Conservation (phyloP, 2,329 filamentous ascomycete species). For the Aureobasidium mangrovei region DNA sequence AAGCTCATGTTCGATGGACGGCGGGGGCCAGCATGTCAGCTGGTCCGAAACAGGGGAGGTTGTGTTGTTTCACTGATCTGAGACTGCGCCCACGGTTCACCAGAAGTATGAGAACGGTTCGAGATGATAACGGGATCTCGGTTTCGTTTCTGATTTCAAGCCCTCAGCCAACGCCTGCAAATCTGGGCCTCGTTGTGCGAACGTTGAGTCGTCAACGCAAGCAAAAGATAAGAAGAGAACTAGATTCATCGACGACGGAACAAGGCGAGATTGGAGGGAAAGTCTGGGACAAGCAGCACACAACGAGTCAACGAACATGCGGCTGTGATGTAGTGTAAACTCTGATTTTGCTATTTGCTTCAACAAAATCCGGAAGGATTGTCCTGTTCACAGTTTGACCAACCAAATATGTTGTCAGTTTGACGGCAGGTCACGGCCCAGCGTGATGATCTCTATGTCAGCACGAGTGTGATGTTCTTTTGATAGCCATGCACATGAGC, state of each 20-base stretch:
- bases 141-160: not conserved
- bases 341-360: conserved; percentile 1
- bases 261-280: not conserved
- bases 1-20: not conserved
- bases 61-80: conserved; percentile 3
- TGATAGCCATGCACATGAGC: not conserved
- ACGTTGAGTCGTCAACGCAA: conserved; percentile 10
- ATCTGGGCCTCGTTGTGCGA: not conserved
- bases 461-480: conserved; percentile 5
- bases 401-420: conserved; percentile 4
- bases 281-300: conserved; percentile 4
- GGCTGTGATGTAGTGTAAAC: conserved; percentile 6
- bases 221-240: not conserved
- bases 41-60: not conserved
- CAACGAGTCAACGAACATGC: conserved; percentile 9
- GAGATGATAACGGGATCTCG: conserved; percentile 3
- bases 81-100: not conserved
- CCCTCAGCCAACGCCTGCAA: not conserved
- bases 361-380: conserved; percentile 5
- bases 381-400: not conserved
- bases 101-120: conserved; percentile 8
- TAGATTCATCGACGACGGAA: not conserved
- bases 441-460: not conserved
- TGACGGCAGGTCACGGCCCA: not conserved
- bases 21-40: not conserved